Base-by-base conservation (phyloP, 2,329 filamentous ascomycete genomes). In the Paecilomyces sp. region DNA sequence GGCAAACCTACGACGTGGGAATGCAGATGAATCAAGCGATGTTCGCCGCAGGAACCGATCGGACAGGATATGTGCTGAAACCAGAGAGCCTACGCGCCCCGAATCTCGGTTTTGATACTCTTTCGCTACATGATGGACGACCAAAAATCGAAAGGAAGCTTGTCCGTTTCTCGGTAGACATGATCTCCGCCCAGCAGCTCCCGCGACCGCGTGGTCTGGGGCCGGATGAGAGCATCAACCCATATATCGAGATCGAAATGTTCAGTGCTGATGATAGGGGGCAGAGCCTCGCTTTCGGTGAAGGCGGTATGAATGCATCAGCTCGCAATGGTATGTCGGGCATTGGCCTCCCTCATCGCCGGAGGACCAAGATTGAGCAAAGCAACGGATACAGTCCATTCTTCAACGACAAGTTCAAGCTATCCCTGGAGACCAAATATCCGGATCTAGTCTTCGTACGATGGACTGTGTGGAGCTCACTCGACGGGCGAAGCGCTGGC, bases 1-100 rank as follows among this genome's bases (percentile, higher is more conserved):
- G 94, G 93, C 94, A 99, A 76, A 97, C 92, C 0, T 97, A 95
- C 70, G 94, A 97, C 71, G 82, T 95, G 18, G 91, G 92, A 54
- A 94, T 97, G 85, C 93, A 97, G 72, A 83, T 97, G 74, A 97
- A 97, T 72, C 90, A 94, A 66, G 94, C 94, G 69, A 97, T 99
- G 94, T 99, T 97, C 72, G 89, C 92, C 54, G 90, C 91, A 60
- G 91, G 91, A 52, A 88, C 84, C 12, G 94, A 97, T 76, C 85
- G 87, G 59, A 90, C 90, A 2, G 94, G 94, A 53, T 99, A 97
- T 69, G 92, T 97, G 13, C 83, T 97, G 57, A 99, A 99, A 78
- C 93, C 94, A 22, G 84, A 87, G 36, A 90, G 92, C 70, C 85
- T 96, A 62, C 89, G 93, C 25, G 60, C 67, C 6, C 66, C 70